phyloP scores from a whole-genome alignment of 2,329 filamentous ascomycete species.

The Pseudocercospora macadamiae region DNA sequence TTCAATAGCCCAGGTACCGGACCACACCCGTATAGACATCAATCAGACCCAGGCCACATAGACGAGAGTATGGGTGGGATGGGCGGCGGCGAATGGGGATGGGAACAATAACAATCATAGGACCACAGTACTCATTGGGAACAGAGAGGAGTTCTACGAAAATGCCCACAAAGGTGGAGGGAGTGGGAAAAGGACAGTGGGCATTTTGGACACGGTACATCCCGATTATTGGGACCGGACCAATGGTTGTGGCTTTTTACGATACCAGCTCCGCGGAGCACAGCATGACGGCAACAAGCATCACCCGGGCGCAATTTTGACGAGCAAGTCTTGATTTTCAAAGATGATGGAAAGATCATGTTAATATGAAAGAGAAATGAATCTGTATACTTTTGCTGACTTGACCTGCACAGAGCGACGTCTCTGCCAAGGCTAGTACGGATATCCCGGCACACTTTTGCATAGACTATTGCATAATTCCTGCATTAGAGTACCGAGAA shows the following conservation, averaged over 20 bases:
- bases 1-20: slow-evolving; percentile 1
- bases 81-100: slow-evolving; percentile 21
- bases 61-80: slow-evolving; percentile 28
- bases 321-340: not conserved
- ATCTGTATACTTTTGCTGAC: not conserved
- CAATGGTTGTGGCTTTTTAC: not conserved
- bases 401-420: not conserved
- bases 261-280: slow-evolving; percentile 8
- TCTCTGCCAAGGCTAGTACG: not conserved
- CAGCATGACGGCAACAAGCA: not conserved
- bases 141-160: too few relatives aligned
- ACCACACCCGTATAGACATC: slow-evolving; percentile 11
- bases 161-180: not conserved
- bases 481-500: not conserved
- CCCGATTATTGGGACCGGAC: not conserved
- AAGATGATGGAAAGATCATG: not conserved
- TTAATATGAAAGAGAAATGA: not conserved
- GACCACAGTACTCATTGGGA: not conserved
- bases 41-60: slow-evolving; percentile 18
- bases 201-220: not conserved
- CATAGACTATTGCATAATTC: not conserved
- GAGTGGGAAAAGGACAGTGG: not conserved
- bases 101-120: slow-evolving; percentile 17
- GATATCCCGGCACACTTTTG: not conserved
- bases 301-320: not conserved